These are phyloP conservation scores for Vaccinium corymbosum DNA, from an alignment of 148 eudicot genomes.

Conservation along the genomic window DNA sequence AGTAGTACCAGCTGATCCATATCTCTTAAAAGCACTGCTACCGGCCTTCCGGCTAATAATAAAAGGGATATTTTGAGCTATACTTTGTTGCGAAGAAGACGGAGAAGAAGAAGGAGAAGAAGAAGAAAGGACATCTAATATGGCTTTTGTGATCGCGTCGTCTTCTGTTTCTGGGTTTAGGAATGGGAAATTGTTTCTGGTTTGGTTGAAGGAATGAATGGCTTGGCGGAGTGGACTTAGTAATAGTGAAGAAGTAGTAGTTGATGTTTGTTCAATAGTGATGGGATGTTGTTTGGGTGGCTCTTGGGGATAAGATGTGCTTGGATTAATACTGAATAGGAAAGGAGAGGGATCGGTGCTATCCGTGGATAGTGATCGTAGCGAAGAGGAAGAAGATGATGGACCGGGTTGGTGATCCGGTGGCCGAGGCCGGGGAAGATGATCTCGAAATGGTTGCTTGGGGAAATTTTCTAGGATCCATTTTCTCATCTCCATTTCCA, in stretches of 20 bases:
- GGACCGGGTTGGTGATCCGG: slow-evolving; percentile 37
- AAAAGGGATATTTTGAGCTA: background rate
- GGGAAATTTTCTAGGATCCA: slow-evolving; percentile 43
- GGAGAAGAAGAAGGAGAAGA: slow-evolving; percentile 27
- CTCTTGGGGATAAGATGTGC: slow-evolving; percentile 11
- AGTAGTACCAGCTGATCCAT: slow-evolving; percentile 6
- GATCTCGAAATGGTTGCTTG: slow-evolving; percentile 19
- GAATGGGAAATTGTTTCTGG: slow-evolving; percentile 30
- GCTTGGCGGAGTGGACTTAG: slow-evolving; percentile 32
- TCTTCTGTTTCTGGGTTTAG: slow-evolving; percentile 47
- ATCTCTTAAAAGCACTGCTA: slow-evolving; percentile 53
- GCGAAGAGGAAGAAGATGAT: slow-evolving; percentile 49
- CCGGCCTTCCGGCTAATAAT: background rate
- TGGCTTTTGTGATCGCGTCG: slow-evolving; percentile 55
- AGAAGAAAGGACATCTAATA: slow-evolving; percentile 50
- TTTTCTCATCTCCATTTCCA: slow-evolving; percentile 51
- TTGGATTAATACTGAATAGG: slow-evolving; percentile 29
- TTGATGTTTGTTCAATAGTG: background rate
- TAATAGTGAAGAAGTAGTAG: background rate
- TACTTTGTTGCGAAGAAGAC: slow-evolving; percentile 7
- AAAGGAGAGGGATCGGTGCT: slow-evolving; percentile 49
- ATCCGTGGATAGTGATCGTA: slow-evolving; percentile 36
- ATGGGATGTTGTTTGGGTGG: slow-evolving; percentile 19
- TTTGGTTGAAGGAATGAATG: slow-evolving; percentile 20
- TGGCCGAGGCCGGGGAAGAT: slow-evolving; percentile 20